Evolutionary conservation across 331 rosid species (phyloP), one percentile per base, ranked within the genome.

Genomic region (Stylosanthes scabra): DNA sequence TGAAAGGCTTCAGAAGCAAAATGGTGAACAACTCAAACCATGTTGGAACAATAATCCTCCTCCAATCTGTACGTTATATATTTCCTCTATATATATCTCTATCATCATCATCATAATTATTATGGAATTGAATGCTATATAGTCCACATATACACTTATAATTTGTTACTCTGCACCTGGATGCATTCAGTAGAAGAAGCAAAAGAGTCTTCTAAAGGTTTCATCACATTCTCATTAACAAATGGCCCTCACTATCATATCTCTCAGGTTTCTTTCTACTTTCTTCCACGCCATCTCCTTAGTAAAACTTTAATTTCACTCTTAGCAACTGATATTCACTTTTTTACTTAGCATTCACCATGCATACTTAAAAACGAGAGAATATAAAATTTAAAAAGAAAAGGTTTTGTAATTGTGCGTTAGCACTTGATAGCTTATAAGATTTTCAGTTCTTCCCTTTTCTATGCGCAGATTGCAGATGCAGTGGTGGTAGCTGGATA

Each of bases 231-330:
- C 74, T 87, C 97, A 31, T 86, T 93, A 79, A 88, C 97, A 37
- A 83, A 87, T 68, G 98, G 97, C 25, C 97, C 97, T 9, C 93
- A 90, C 74, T 93, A 89, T 83, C 96, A 93, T 77, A 86, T 86
- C 72, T 87, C 89, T 1, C 97, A 90, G 96, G 98, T 93, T 85
- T 50, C 37, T 93, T 85, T 50, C 37, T 20, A 20, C 1, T 20
- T 20, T 20, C 25, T 63, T 72, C 5, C 55, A 63, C 29, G 63
- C 50, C 42, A 20, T 20, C 25, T 20, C 25, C 25, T 20, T 20
- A 20, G 25, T 20, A 20, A 20, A 20, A 20, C 25, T 20, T 0
- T 20, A 20, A 20, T 20, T 20, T 20, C 25, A 20, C 25, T 20
- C 25, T 20, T 20, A 1, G 25, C 25, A 20, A 20, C 25, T 20